Evolutionary conservation across 1,284 basidiomycete genomes (phyloP), one percentile per base, ranked within the genome.

Genomic region (Phylloporus sp.): DNA sequence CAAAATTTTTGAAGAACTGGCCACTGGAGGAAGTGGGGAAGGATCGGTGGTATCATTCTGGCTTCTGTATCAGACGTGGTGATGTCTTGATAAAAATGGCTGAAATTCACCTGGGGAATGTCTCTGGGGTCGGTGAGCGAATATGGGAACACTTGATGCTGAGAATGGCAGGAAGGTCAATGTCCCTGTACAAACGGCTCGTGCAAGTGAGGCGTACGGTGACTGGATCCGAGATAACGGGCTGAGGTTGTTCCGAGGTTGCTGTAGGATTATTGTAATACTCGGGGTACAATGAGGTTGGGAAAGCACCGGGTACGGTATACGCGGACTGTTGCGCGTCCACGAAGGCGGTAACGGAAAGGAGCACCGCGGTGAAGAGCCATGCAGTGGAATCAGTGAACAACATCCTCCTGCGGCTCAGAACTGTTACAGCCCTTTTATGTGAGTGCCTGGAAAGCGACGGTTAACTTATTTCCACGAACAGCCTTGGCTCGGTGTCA

Each of bases 201-300:
- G 28, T 28, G 12, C 7, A 44, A 12, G 56, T 6, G 40, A 28
- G 58, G 69, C 79, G 68, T 74, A 88, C 90, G 34, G 81, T 80
- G 28, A 91, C 82, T 15, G 87, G 86, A 70, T 92, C 89, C 4
- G 88, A 84, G 55, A 92, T 83, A 59, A 90, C 81, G 39, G 90
- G 91, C 73, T 92, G 89, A 7, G 86, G 85, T 72, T 92, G 88
- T 7, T 80, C 84, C 22, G 81, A 81, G 2, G 90, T 91, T 40
- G 84, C 87, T 7, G 89, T 91, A 28, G 91, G 90, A 65, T 83
- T 76, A 72, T 92, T 90, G 75, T 88, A 91, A 74, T 92, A 93
- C 64, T 81, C 72, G n/a, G 77, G 70, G 73, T 85, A 91, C 42
- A 82, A 74, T 10, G 86, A 84, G 4, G 88, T 89, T 3, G 90